A percentile compares a stretch with the other conserved stretches of the same genome.
phyloP scores from a whole-genome alignment of 768 basidiomycete genomes.

The Pisolithus orientalis region DNA sequence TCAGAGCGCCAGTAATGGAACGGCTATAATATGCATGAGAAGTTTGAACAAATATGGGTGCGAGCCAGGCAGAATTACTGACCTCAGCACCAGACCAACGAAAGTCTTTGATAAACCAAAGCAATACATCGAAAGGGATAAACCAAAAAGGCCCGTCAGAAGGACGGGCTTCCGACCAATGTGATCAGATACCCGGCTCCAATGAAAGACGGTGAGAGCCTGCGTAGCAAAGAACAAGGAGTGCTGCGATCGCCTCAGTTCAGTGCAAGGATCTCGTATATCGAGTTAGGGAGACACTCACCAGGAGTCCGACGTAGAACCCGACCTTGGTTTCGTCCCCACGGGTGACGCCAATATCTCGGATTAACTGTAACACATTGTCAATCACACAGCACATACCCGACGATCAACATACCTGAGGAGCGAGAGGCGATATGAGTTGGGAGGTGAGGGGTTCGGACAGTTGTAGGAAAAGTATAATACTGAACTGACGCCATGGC shows the following conservation, averaged over 20 bases:
- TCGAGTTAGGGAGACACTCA: not conserved
- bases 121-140: constrained; percentile 3
- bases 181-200: constrained; percentile 61
- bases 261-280: no score
- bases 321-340: constrained; percentile 36
- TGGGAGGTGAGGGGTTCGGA: constrained; percentile 72
- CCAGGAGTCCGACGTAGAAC: constrained; percentile 38
- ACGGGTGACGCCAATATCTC: constrained; percentile 23
- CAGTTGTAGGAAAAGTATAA: constrained; percentile 37
- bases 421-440: constrained; percentile 75
- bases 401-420: constrained; percentile 42
- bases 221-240: constrained; percentile 68
- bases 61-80: not conserved
- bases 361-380: not conserved
- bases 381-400: not conserved
- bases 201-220: constrained; percentile 60
- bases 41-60: not conserved
- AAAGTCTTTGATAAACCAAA: constrained; percentile 51
- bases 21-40: constrained; percentile 35
- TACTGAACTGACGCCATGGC: not conserved
- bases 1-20: constrained; percentile 63
- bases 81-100: constrained; percentile 43
- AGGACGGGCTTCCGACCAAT: constrained; percentile 48
- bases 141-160: constrained; percentile 4
- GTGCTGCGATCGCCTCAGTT: constrained; percentile 36